Evolutionary conservation across 1,284 basidiomycete species (phyloP).

Genomic region (Marasmius fiardii): DNA sequence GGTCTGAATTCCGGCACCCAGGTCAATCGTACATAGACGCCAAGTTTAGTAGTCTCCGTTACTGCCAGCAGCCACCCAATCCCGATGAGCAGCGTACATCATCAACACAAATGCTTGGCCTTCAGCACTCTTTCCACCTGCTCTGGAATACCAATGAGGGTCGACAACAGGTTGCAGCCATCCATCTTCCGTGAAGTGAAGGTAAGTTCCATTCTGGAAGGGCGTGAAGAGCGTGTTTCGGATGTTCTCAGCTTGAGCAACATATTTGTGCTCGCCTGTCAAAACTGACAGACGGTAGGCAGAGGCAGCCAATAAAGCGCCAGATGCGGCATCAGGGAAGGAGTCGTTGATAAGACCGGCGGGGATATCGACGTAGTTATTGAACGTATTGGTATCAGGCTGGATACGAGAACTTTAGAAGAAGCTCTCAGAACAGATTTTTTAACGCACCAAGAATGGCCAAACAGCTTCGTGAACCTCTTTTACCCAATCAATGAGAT

Average conservation of each 20-base stretch:
- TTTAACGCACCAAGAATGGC: slow-evolving; percentile 37
- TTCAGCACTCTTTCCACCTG: slow-evolving; percentile 53
- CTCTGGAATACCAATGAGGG: slow-evolving; percentile 49
- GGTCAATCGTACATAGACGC: no score
- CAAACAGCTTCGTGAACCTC: slow-evolving; percentile 54
- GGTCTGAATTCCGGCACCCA: no score
- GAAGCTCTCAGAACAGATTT: background rate
- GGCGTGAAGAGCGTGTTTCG: slow-evolving; percentile 46
- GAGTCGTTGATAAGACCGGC: slow-evolving; percentile 38
- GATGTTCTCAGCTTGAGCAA: slow-evolving; percentile 55
- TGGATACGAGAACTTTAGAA: slow-evolving; percentile 7
- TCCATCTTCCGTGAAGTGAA: slow-evolving; percentile 51
- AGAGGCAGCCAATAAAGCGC: slow-evolving; percentile 74
- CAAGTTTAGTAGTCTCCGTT: slow-evolving; percentile 35
- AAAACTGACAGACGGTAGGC: slow-evolving; percentile 69
- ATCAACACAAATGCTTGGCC: slow-evolving; percentile 71
- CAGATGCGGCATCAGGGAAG: slow-evolving; percentile 76
- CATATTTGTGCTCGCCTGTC: slow-evolving; percentile 41
- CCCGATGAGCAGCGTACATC: slow-evolving; percentile 68
- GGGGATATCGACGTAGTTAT: slow-evolving; percentile 59
- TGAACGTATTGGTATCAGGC: slow-evolving; percentile 52
- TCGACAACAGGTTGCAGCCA: slow-evolving; percentile 74
- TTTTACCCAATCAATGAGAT: slow-evolving; percentile 55
- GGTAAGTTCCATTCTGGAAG: slow-evolving; percentile 11
- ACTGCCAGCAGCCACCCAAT: slow-evolving; percentile 58